A percentile compares a stretch with the other conserved stretches of the same genome.
Conservation (phyloP, 805 yeast species). For the Wickerhamomyces bisporus region DNA sequence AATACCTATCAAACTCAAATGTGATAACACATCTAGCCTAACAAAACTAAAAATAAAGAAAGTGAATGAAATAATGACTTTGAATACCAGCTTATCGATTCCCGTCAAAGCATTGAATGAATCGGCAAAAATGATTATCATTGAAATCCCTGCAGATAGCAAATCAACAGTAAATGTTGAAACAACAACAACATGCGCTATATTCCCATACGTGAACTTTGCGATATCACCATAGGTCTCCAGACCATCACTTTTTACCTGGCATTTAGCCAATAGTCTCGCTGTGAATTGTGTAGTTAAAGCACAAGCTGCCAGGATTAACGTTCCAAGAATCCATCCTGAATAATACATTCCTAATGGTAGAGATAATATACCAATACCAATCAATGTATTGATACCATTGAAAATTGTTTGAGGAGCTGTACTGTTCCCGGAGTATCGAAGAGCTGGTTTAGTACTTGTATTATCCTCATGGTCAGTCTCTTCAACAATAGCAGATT, state of each 20-base stretch:
- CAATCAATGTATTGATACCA: constrained; percentile 70
- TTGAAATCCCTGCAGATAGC: constrained; percentile 54
- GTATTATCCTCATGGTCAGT: no score
- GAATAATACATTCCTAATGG: constrained; percentile 65
- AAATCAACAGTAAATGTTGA: constrained; percentile 50
- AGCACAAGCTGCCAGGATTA: constrained; percentile 40
- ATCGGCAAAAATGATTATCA: constrained; percentile 56
- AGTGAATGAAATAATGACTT: constrained; percentile 32
- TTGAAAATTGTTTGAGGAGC: constrained; percentile 74
- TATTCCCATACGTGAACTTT: constrained; percentile 40
- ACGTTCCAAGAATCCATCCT: constrained; percentile 57
- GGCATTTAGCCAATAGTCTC: constrained; percentile 44
- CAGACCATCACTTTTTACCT: constrained; percentile 33
- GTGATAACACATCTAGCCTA: constrained; percentile 50
- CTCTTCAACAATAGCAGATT: background rate
- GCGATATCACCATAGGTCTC: constrained; percentile 60
- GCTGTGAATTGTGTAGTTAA: constrained; percentile 51
- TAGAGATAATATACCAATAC: constrained; percentile 68
- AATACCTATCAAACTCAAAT: constrained; percentile 53
- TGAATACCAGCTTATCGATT: constrained; percentile 34
- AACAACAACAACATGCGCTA: constrained; percentile 39
- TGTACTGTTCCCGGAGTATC: constrained; percentile 42
- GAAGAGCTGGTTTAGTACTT: constrained; percentile 15
- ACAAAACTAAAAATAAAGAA: constrained; percentile 47
- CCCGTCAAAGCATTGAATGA: constrained; percentile 49